Base-by-base conservation (phyloP, 164 flowering plant species). In the Aristolochia fimbriata region DNA sequence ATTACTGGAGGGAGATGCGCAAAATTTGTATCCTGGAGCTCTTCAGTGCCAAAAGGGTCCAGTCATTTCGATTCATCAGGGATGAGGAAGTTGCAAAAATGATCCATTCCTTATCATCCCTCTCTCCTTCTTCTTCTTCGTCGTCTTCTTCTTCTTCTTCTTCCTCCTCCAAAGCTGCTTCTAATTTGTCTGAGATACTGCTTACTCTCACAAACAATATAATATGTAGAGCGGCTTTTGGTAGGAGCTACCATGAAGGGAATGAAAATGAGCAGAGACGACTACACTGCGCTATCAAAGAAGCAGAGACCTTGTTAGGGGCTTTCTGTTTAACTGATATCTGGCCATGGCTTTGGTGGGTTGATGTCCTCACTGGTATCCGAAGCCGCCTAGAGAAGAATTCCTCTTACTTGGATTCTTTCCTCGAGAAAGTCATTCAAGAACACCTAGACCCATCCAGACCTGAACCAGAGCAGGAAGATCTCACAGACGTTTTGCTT, bases 1-100 rank as follows among this genome's bases (percentile, higher is more conserved):
- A 15, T 22, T 48, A 60, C 45, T 60, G 62, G 62, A 60, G 61
- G 19, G n/a, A 45, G 9, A 45, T 59, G 51, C 49, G 61, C 13
- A 59, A 59, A n/a, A 43, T 59, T 17, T 47, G 53, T 25, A 24
- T 48, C 13, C 54, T 47, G 9, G 54, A 60, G 20, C 54, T 60
- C 53, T 49, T 60, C 21, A 60, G 37, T 16, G n/a, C 22, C 62
- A 60, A 60, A 41, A 24, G 62, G 43, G 62, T 46, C 16, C 16
- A 43, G 15, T 46, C 61, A 0, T 59, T 59, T 22, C 0, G 27
- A 15, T 21, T 24, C 19, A 30, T 47, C 11, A 47, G 62, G 41
- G 41, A 60, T 20, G 62, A 48, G 0, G 62, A 60, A 30, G 54
- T 60, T 22, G 62, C 41, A 9, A 23, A 20, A 24, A 24, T 60